phyloP scores from a whole-genome alignment of 1,284 basidiomycete genomes.

The Malassezia slooffiae region DNA sequence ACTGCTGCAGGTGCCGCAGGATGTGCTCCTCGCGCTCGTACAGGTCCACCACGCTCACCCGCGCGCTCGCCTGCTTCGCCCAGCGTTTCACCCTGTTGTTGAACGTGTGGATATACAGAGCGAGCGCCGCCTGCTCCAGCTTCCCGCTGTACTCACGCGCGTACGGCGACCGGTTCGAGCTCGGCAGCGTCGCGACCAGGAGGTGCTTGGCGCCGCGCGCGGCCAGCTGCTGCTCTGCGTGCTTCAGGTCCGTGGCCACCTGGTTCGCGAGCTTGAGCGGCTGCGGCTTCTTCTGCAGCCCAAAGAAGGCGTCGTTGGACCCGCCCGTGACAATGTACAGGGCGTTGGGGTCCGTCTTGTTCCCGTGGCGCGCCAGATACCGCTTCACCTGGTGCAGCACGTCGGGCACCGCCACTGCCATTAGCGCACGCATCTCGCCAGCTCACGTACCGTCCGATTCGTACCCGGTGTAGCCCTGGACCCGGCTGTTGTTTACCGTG shows the following conservation, averaged over 20 bases:
- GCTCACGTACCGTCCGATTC: constrained; percentile 2
- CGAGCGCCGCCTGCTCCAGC: neutral
- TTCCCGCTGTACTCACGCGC: constrained; percentile 1
- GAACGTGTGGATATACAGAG: neutral
- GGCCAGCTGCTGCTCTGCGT: constrained; percentile 2
- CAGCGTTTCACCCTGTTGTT: neutral
- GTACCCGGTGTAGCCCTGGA: constrained; percentile 17
- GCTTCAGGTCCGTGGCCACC: neutral
- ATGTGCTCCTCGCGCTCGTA: neutral
- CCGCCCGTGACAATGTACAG: constrained; percentile 19
- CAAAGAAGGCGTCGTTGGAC: constrained; percentile 17
- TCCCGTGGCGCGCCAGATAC: constrained; percentile 7
- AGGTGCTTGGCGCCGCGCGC: constrained; percentile 8
- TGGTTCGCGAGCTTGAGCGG: neutral
- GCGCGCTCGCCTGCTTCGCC: neutral
- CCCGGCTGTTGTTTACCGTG: constrained; percentile 19
- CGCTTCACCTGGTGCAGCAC: constrained; percentile 10
- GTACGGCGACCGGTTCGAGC: neutral
- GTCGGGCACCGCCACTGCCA: constrained; percentile 15
- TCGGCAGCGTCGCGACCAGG: constrained; percentile 2
- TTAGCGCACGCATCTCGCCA: neutral
- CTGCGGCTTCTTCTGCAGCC: neutral
- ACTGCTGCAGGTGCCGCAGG: neutral
- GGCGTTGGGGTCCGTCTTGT: neutral
- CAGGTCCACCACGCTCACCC: constrained; percentile 3